These are phyloP conservation scores for Panellus pusillus DNA, from an alignment of 768 basidiomycete species.

Conservation along the genomic window DNA sequence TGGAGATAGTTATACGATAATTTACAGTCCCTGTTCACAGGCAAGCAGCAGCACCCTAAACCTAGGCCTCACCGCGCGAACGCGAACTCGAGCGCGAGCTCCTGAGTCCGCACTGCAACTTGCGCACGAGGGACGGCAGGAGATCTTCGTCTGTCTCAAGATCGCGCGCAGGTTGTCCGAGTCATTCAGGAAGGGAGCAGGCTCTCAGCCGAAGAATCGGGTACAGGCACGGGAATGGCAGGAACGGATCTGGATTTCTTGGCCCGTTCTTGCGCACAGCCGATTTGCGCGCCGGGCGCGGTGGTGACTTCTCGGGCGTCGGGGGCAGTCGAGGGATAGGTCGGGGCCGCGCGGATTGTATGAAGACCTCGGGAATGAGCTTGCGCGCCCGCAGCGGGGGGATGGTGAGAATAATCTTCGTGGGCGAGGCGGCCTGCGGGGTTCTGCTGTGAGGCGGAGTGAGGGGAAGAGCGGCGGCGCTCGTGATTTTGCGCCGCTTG, in stretches of 20 bases:
- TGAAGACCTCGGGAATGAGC: slow-evolving; percentile 19
- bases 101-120: slow-evolving; percentile 11
- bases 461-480: not conserved
- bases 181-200: not conserved
- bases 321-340: not conserved
- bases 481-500: slow-evolving; percentile 13
- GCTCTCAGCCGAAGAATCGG: not conserved
- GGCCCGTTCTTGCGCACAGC: not conserved
- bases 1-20: slow-evolving; percentile 16
- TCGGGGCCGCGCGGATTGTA: slow-evolving; percentile 1
- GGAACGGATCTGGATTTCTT: slow-evolving; percentile 1
- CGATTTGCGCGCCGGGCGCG: slow-evolving; percentile 4
- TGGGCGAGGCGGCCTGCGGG: not conserved
- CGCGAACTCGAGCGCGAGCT: slow-evolving; percentile 17
- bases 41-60: not conserved
- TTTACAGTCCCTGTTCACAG: not conserved
- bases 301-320: slow-evolving; percentile 13
- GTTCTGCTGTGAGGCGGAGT: slow-evolving; percentile 10
- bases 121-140: slow-evolving; percentile 4
- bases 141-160: not conserved
- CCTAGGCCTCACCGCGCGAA: slow-evolving; percentile 10
- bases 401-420: slow-evolving; percentile 9
- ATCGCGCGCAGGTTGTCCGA: not conserved
- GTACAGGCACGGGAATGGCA: not conserved
- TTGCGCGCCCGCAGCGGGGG: not conserved